These are phyloP conservation scores for Pythium sukuiense DNA, from an alignment of 352 stramenopile species.

Conservation along the genomic window DNA sequence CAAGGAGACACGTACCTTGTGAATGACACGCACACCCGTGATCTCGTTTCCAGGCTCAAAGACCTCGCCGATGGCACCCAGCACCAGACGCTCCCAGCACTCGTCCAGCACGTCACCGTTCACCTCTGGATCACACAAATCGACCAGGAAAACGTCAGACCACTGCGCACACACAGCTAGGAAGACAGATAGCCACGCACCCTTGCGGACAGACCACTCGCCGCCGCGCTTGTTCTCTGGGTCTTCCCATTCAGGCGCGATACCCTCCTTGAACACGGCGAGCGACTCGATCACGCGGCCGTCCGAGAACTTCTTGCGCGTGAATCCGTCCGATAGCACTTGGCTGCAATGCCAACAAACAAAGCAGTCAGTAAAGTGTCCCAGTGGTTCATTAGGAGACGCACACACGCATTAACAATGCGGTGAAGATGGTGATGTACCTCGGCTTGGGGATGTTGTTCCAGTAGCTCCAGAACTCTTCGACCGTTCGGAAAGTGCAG, in stretches of 20 bases:
- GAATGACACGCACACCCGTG: slow-evolving; percentile 89
- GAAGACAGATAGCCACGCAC: slow-evolving; percentile 20
- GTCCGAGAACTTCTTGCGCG: slow-evolving; percentile 90
- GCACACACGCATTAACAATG: not conserved
- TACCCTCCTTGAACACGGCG: slow-evolving; percentile 90
- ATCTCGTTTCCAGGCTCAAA: slow-evolving; percentile 87
- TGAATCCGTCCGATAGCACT: slow-evolving; percentile 81
- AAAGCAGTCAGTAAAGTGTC: not conserved
- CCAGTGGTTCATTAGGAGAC: not conserved
- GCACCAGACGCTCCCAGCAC: slow-evolving; percentile 89
- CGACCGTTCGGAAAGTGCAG: slow-evolving; percentile 82
- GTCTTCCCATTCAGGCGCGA: slow-evolving; percentile 90
- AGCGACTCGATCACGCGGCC: slow-evolving; percentile 92
- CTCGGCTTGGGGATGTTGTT: slow-evolving; percentile 90
- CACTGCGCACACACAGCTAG: too few relatives aligned
- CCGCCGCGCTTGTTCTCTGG: slow-evolving; percentile 86
- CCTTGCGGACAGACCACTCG: slow-evolving; percentile 86
- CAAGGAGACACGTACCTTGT: slow-evolving; percentile 59
- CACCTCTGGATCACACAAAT: slow-evolving; percentile 44
- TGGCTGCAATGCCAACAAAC: slow-evolving; percentile 36
- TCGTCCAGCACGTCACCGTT: slow-evolving; percentile 77
- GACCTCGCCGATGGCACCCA: slow-evolving; percentile 88
- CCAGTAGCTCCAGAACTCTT: slow-evolving; percentile 92
- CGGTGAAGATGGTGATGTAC: slow-evolving; percentile 20
- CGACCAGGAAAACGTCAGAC: too few relatives aligned